A percentile compares a stretch with the other conserved stretches of the same genome.
Evolutionary conservation across 805 yeast species (phyloP).

Genomic region (Candida parachauliodes): DNA sequence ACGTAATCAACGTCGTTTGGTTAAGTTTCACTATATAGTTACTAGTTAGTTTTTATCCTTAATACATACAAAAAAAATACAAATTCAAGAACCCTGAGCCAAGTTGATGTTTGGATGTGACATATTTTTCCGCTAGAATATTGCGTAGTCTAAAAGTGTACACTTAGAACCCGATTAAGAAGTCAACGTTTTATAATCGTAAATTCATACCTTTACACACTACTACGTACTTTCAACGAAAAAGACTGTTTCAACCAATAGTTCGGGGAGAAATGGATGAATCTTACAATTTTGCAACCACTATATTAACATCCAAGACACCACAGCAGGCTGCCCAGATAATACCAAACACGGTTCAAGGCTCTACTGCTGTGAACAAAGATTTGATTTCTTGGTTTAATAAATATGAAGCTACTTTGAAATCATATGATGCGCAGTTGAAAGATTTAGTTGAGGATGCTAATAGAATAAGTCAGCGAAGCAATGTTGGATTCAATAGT

Average conservation of each 20-base stretch:
- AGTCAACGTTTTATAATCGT: background rate
- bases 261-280: slow-evolving; percentile 2
- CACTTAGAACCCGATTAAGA: background rate
- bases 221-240: slow-evolving; percentile 1
- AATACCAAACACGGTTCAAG: slow-evolving; percentile 31
- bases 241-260: slow-evolving; percentile 1
- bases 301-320: slow-evolving; percentile 39
- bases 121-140: too few species aligned
- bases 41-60: too few species aligned
- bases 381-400: slow-evolving; percentile 34
- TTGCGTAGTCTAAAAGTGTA: too few species aligned
- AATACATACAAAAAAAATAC: too few species aligned
- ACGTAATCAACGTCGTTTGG: too few species aligned
- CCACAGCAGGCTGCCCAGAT: slow-evolving; percentile 40
- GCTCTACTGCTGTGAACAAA: slow-evolving; percentile 25
- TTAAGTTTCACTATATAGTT: too few species aligned
- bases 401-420: slow-evolving; percentile 16
- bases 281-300: slow-evolving; percentile 19
- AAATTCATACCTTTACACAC: background rate
- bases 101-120: too few species aligned
- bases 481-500: slow-evolving; percentile 37
- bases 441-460: slow-evolving; percentile 42
- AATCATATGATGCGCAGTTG: slow-evolving; percentile 49
- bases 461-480: slow-evolving; percentile 16
- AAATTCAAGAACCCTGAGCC: too few species aligned